Percentiles rank a stretch among this genome's conserved stretches.
Evolutionary conservation across 192 early-diverging fungal species (phyloP).

Genomic region (Backusella australiensis): DNA sequence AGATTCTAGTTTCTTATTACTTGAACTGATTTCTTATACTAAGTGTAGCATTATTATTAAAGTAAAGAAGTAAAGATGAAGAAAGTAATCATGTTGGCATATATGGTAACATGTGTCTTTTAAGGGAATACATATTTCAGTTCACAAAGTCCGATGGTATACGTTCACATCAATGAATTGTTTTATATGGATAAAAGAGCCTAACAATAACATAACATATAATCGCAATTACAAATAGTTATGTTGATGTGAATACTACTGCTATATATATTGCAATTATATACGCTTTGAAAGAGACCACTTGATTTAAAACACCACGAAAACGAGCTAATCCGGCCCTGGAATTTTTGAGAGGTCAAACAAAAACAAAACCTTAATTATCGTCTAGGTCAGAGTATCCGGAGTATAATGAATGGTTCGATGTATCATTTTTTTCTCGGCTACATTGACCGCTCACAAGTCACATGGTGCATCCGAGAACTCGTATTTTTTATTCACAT

Average conservation of each 20-base stretch:
- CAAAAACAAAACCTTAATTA: not conserved
- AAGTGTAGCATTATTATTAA: not conserved
- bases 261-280: not conserved
- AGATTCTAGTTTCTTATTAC: not conserved
- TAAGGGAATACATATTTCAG: not conserved
- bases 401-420: slow-evolving; percentile 4
- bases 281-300: not conserved
- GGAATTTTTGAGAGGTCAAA: not conserved
- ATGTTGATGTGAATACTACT: not conserved
- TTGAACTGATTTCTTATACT: not conserved
- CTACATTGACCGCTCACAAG: not conserved
- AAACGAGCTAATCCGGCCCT: not conserved
- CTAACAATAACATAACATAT: not conserved
- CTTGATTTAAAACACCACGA: not conserved
- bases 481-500: not conserved
- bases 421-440: not conserved
- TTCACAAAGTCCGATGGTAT: not conserved
- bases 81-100: not conserved
- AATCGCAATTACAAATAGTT: not conserved
- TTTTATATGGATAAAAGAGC: not conserved
- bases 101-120: not conserved
- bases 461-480: not conserved
- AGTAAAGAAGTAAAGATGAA: not conserved
- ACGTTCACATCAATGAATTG: not conserved
- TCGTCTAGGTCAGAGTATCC: not conserved